Conservation (phyloP, 164 flowering plant species). For the Saururus chinensis region DNA sequence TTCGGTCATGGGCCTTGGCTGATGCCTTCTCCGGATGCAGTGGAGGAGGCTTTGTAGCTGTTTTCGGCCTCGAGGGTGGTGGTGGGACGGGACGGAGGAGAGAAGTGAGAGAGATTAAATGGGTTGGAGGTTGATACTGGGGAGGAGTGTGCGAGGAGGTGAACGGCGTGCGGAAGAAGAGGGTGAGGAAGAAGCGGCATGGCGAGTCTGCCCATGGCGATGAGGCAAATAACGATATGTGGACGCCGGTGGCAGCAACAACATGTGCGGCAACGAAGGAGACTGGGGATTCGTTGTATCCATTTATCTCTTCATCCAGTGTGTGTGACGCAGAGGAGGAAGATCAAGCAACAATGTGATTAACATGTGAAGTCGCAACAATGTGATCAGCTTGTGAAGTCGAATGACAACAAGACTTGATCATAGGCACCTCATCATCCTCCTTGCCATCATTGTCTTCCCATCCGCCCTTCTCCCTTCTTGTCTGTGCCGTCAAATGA, state of each 20-base stretch:
- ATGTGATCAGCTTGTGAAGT: slow-evolving; percentile 72
- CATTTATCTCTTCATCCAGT: slow-evolving; percentile 63
- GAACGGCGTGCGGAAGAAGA: slow-evolving; percentile 32
- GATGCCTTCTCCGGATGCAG: slow-evolving; percentile 1
- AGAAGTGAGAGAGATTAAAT: slow-evolving; percentile 7
- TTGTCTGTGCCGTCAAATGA: too few species aligned
- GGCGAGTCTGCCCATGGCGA: slow-evolving; percentile 17
- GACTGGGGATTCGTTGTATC: slow-evolving; percentile 43
- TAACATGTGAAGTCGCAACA: slow-evolving; percentile 55
- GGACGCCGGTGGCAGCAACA: slow-evolving; percentile 4
- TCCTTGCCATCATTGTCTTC: too few species aligned
- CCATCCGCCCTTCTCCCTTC: too few species aligned
- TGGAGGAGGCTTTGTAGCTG: too few species aligned
- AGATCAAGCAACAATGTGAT: slow-evolving; percentile 76
- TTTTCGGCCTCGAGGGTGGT: background rate
- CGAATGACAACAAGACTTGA: slow-evolving; percentile 45
- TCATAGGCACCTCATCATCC: slow-evolving; percentile 30
- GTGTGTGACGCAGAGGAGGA: slow-evolving; percentile 78
- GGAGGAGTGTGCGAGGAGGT: slow-evolving; percentile 11
- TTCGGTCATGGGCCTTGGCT: slow-evolving; percentile 1
- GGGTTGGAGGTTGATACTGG: slow-evolving; percentile 23
- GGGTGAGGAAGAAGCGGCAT: slow-evolving; percentile 34
- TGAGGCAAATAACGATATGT: background rate
- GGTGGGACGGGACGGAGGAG: background rate
- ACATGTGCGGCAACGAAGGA: slow-evolving; percentile 14